These are phyloP conservation scores for Globisporangium yorkense DNA, from an alignment of 352 stramenopile genomes.

Conservation along the genomic window DNA sequence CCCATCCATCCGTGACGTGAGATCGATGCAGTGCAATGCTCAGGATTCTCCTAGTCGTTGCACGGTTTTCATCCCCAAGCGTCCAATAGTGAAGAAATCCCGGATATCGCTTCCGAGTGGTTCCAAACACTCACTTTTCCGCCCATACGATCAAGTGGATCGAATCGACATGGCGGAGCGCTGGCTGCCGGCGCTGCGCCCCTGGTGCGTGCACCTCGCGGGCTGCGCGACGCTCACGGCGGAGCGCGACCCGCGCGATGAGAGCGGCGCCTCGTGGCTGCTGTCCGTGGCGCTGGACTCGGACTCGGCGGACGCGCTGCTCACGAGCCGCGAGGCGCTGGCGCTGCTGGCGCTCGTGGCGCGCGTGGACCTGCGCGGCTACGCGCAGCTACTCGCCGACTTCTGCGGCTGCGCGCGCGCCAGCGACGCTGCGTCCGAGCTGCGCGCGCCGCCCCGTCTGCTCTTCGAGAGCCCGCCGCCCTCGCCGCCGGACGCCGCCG, in stretches of 20 bases:
- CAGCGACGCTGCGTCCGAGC: neutral
- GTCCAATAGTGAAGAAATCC: too few species aligned
- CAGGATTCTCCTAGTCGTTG: too few species aligned
- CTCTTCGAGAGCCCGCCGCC: constrained; percentile 1
- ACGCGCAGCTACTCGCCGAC: neutral
- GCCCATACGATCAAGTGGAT: neutral
- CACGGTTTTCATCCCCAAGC: too few species aligned
- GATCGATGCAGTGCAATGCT: too few species aligned
- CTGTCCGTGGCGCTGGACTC: neutral
- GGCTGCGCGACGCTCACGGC: neutral
- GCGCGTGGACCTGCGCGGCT: constrained; percentile 1
- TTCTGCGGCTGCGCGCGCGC: neutral
- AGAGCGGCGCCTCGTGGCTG: neutral
- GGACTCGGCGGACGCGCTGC: neutral
- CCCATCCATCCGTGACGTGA: too few species aligned
- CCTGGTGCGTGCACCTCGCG: neutral
- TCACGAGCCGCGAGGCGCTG: constrained; percentile 1
- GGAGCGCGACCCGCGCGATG: neutral
- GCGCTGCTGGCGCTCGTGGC: neutral
- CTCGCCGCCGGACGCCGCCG: neutral
- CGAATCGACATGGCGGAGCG: neutral
- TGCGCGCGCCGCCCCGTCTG: neutral
- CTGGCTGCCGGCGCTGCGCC: neutral
- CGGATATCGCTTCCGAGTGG: too few species aligned
- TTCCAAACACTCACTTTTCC: too few species aligned